Base-by-base conservation (phyloP, 2,329 filamentous ascomycete genomes). In the Aspergillus tanneri region DNA sequence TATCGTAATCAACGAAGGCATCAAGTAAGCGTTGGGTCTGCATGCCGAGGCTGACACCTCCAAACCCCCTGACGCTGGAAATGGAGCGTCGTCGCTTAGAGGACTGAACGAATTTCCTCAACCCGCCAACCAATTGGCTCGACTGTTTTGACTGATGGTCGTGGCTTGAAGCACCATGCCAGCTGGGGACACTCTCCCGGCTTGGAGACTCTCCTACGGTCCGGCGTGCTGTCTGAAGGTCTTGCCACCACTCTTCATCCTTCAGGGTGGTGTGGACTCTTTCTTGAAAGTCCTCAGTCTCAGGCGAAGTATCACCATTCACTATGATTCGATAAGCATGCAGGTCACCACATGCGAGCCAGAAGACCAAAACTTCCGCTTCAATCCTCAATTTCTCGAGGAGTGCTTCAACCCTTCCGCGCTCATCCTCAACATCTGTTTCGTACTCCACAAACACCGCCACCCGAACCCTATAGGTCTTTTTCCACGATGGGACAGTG, bases 401-500 rank as follows among this genome's bases (percentile, higher is more conserved):
- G 2, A 95, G 74, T 1, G 85, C 82, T 50, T 82, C 82, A 12
- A 95, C 85, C 47, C 89, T 77, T 1, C 79, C 80, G 27, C 82
- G 76, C 67, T 95, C 90, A 67, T 95, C 87, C 30, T 86, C 82
- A 0, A 95, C 85, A 57, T 95, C 90, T 21, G 77, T 83, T 64
- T 93, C 88, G 57, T 95, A 95, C 62, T 95, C 90, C 16, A 95
- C 90, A 65, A 95, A 95, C 0, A 95, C 89, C 45, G 87, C 82
- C 3, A 95, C 87, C 30, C 90, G 84, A 6, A 95, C 70, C 32
- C 75, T 78, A 65, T 88, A 93, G 0, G 78, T 79, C 43, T 81
- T 82, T 59, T 86, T 88, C 88, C 89, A 95, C 0, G 85, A 83
- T 2, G 86, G 85, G 0, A 93, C 88, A 1, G 87, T 93, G 54